These are phyloP conservation scores for Solanum okadae DNA, from an alignment of 257 asterid species.

Conservation along the genomic window DNA sequence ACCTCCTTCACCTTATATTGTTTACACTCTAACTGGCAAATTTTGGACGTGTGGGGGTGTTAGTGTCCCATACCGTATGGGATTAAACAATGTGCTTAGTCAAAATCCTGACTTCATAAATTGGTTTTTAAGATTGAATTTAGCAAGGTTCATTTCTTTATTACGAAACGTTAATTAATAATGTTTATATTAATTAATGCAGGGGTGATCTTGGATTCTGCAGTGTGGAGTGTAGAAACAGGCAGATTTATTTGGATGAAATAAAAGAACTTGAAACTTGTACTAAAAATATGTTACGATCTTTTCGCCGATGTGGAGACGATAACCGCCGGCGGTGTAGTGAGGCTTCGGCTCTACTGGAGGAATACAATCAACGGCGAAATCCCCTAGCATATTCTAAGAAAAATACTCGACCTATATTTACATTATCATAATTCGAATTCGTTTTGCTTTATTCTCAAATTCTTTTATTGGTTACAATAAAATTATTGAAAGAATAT, in stretches of 20 bases:
- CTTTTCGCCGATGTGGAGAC: slow-evolving; percentile 21
- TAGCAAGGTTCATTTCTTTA: no score
- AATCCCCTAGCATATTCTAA: slow-evolving; percentile 9
- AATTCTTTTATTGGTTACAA: background rate
- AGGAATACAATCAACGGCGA: slow-evolving; percentile 24
- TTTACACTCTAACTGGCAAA: background rate
- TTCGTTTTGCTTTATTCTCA: background rate
- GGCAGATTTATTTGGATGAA: slow-evolving; percentile 62
- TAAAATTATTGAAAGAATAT: background rate
- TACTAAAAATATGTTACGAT: slow-evolving; percentile 21
- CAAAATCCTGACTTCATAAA: background rate
- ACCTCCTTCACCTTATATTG: background rate
- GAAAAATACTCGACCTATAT: slow-evolving; percentile 8
- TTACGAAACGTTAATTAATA: background rate
- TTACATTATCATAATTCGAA: slow-evolving; percentile 12
- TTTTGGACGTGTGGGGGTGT: background rate
- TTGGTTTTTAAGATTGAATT: background rate
- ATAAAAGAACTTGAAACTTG: slow-evolving; percentile 36
- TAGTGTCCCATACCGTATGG: no score
- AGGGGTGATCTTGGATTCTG: slow-evolving; percentile 79
- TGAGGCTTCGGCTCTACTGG: slow-evolving; percentile 18
- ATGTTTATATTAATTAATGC: background rate
- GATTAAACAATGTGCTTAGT: background rate
- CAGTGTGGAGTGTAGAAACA: slow-evolving; percentile 39
- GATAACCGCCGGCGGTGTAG: slow-evolving; percentile 28